Evolutionary conservation across 441 rosid species (phyloP), one percentile per base, ranked within the genome.

Genomic region (Adansonia madagascariensis): DNA sequence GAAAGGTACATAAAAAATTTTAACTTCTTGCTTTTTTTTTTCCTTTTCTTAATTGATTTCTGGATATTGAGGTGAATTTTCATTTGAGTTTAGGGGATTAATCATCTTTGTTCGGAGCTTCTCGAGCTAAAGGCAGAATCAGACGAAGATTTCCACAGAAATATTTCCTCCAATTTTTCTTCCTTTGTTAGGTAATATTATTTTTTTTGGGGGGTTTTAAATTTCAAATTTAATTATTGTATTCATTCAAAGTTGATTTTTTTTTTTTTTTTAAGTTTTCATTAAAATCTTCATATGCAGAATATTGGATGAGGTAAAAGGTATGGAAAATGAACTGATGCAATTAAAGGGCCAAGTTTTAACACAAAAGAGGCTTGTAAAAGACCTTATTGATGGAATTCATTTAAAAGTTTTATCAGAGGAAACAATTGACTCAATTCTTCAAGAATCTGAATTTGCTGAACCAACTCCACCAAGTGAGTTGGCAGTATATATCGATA

Each of bases 71-170:
- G 56, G 44, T 62, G 64, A 72, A 11, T 18, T 71, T 64, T 75
- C 5, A 20, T 74, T 79, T 67, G 35, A 83, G 55, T 79, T 76
- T 31, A 86, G 88, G 91, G 91, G 43, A 85, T 88, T 76, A 84
- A 79, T 18, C 84, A 80, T 65, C 89, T 89, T 56, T 86, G 89
- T 71, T 85, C 85, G 44, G 95, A 91, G 80, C 79, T 89, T 24
- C 67, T 88, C 17, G 93, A 91, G 85, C 81, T 87, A 27, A 88
- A 89, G 87, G 89, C 50, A 46, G 86, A 82, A 41, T 89, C 95
- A 0, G 90, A 87, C 73, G 91, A 87, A 81, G 93, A 91, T 78
- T 91, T 91, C 75, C 85, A 83, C 76, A 63, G 67, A 75, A 87
- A 80, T 60, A 80, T 89, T 56, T 82, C 82, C 49, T 67, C 85